A percentile compares a stretch with the other conserved stretches of the same genome.
phyloP scores from a whole-genome alignment of 345 rosid species.

The Populus davidiana region DNA sequence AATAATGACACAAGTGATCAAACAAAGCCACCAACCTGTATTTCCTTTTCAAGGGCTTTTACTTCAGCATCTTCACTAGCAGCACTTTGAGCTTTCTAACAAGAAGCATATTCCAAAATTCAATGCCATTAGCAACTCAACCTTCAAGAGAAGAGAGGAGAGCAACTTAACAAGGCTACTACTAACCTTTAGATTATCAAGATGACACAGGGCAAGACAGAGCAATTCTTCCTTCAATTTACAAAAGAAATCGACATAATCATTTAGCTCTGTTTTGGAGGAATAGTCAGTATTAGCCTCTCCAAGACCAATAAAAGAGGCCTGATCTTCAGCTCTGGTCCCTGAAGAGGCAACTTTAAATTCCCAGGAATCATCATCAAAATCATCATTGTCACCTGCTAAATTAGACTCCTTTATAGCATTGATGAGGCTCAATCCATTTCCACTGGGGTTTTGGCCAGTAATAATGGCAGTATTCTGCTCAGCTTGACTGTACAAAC shows the following conservation, averaged over 20 bases:
- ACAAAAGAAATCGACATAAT: slow-evolving; percentile 50
- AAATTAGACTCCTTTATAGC: slow-evolving; percentile 24
- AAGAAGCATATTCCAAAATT: slow-evolving; percentile 32
- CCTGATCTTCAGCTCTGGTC: slow-evolving; percentile 27
- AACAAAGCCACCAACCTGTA: slow-evolving; percentile 52
- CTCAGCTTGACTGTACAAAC: slow-evolving; percentile 63
- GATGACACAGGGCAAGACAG: slow-evolving; percentile 45
- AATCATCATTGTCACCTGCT: slow-evolving; percentile 36
- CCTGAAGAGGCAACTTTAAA: slow-evolving; percentile 49
- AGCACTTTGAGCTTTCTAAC: slow-evolving; percentile 51
- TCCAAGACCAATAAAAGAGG: slow-evolving; percentile 15
- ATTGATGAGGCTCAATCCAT: slow-evolving; percentile 31
- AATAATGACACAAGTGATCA: slow-evolving; percentile 1
- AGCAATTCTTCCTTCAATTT: slow-evolving; percentile 60
- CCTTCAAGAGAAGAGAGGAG: background rate
- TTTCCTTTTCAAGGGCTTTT: slow-evolving; percentile 48
- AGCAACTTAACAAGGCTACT: slow-evolving; percentile 15
- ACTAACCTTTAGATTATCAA: slow-evolving; percentile 61
- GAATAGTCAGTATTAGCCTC: slow-evolving; percentile 29
- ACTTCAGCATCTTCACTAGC: slow-evolving; percentile 36
- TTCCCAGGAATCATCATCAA: slow-evolving; percentile 74
- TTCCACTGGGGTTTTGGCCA: slow-evolving; percentile 30
- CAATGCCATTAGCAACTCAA: slow-evolving; percentile 9
- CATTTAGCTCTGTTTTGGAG: slow-evolving; percentile 27
- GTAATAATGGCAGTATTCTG: slow-evolving; percentile 33